These are phyloP conservation scores for Trichoderma afroharzianum DNA, from an alignment of 2,329 filamentous ascomycete species.

Conservation along the genomic window DNA sequence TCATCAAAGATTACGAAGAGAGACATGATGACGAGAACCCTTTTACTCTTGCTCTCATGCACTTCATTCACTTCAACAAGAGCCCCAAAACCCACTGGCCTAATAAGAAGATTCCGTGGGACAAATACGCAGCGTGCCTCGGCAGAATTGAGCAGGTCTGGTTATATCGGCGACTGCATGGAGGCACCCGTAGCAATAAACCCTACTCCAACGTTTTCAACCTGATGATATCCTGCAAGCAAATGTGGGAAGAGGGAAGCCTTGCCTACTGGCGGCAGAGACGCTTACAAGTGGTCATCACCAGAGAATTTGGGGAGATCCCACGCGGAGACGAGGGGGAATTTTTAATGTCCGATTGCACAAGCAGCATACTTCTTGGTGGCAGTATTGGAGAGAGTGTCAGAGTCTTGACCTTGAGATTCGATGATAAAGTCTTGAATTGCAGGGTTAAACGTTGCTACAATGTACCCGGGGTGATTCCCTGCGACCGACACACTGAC, in stretches of 20 bases:
- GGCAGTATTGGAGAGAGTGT: neutral
- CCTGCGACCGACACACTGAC: neutral
- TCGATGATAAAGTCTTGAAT: constrained; percentile 10
- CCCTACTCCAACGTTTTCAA: neutral
- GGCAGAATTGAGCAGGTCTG: neutral
- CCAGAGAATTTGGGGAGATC: constrained; percentile 1
- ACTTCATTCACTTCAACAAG: neutral
- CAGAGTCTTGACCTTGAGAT: neutral
- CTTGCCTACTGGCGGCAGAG: neutral
- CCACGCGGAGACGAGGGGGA: neutral
- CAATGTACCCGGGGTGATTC: neutral
- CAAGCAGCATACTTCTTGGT: neutral
- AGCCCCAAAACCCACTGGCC: neutral
- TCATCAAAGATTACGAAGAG: constrained; percentile 8
- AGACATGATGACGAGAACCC: neutral
- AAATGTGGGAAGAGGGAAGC: constrained; percentile 9
- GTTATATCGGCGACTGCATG: neutral
- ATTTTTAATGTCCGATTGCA: neutral
- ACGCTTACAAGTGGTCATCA: neutral
- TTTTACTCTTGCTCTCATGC: neutral
- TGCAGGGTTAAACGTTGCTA: neutral
- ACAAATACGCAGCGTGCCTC: constrained; percentile 2
- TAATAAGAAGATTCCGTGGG: neutral
- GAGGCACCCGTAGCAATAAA: neutral
- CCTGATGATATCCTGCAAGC: neutral